Evolutionary conservation across 306 rosid genomes (phyloP).

Genomic region (Elaeagnus macrophylla): DNA sequence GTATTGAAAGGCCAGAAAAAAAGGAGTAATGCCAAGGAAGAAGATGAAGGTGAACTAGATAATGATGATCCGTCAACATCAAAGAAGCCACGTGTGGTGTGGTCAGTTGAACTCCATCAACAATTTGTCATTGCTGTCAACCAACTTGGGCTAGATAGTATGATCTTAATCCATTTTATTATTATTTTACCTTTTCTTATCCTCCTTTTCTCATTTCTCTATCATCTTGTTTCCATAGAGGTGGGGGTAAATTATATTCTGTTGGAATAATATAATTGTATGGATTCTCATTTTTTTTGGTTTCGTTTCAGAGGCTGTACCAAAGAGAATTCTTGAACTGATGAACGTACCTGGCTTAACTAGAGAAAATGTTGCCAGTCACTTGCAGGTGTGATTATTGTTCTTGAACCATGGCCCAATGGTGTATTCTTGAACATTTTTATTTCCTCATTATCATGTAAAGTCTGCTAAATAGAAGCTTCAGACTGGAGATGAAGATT

Average conservation of each 20-base stretch:
- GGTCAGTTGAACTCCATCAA: slow-evolving; percentile 51
- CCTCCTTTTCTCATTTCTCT: not conserved
- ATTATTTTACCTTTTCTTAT: not conserved
- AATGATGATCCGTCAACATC: slow-evolving; percentile 36
- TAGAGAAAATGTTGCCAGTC: slow-evolving; percentile 67
- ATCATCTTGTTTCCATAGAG: not conserved
- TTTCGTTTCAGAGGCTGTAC: slow-evolving; percentile 57
- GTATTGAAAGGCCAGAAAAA: slow-evolving; percentile 36
- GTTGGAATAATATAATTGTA: not conserved
- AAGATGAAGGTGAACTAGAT: slow-evolving; percentile 40
- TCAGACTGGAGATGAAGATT: no score
- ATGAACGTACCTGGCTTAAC: slow-evolving; percentile 58
- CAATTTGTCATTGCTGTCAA: slow-evolving; percentile 43
- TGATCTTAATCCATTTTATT: slow-evolving; percentile 18
- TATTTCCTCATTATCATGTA: no score
- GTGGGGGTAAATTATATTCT: not conserved
- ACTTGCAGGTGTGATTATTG: slow-evolving; percentile 46
- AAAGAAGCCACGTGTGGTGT: slow-evolving; percentile 54
- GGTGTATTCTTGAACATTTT: no score
- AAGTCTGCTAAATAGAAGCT: no score
- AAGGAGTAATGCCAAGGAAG: slow-evolving; percentile 49
- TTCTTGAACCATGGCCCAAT: not conserved
- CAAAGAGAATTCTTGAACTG: slow-evolving; percentile 52
- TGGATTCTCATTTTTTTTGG: not conserved
- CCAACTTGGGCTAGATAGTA: slow-evolving; percentile 65